Percentiles rank a stretch among this genome's conserved stretches.
Conservation (phyloP, 768 basidiomycete genomes). For the Amanita phalloides region DNA sequence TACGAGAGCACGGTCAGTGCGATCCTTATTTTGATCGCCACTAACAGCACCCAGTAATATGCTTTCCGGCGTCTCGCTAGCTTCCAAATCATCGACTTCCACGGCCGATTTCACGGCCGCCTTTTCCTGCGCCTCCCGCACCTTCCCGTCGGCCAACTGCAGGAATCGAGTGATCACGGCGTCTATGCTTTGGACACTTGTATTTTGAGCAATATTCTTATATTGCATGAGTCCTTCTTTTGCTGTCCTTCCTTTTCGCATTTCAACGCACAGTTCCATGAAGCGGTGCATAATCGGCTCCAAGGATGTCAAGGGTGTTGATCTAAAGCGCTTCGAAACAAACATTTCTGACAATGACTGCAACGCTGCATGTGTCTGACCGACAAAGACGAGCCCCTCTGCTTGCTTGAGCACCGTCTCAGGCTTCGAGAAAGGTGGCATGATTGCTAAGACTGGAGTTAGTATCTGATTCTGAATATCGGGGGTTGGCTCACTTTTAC, state of each 20-base stretch:
- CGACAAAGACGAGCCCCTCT: constrained; percentile 89
- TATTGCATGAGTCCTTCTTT: constrained; percentile 96
- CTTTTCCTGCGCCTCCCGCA: constrained; percentile 79
- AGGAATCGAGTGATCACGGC: constrained; percentile 83
- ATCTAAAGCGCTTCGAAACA: constrained; percentile 85
- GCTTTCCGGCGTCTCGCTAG: constrained; percentile 89
- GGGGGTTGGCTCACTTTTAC: constrained; percentile 11
- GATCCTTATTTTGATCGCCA: constrained; percentile 83
- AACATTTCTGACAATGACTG: constrained; percentile 91
- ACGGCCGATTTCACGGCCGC: constrained; percentile 66
- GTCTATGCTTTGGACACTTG: constrained; percentile 86
- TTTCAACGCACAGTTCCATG: constrained; percentile 91
- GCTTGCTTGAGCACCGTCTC: constrained; percentile 88
- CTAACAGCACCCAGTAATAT: constrained; percentile 86
- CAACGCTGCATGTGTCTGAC: constrained; percentile 82
- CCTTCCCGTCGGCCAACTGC: constrained; percentile 68
- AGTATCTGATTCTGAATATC: not conserved
- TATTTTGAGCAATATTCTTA: constrained; percentile 96
- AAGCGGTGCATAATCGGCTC: constrained; percentile 96
- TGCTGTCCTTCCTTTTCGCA: constrained; percentile 87
- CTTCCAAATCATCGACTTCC: constrained; percentile 93
- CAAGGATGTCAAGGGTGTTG: constrained; percentile 76
- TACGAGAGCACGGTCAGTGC: constrained; percentile 90
- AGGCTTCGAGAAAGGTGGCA: constrained; percentile 88
- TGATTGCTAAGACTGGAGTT: constrained; percentile 18